Conservation (phyloP, 176 grass and related monocot species). For the Bolboschoenus planiculmis region DNA sequence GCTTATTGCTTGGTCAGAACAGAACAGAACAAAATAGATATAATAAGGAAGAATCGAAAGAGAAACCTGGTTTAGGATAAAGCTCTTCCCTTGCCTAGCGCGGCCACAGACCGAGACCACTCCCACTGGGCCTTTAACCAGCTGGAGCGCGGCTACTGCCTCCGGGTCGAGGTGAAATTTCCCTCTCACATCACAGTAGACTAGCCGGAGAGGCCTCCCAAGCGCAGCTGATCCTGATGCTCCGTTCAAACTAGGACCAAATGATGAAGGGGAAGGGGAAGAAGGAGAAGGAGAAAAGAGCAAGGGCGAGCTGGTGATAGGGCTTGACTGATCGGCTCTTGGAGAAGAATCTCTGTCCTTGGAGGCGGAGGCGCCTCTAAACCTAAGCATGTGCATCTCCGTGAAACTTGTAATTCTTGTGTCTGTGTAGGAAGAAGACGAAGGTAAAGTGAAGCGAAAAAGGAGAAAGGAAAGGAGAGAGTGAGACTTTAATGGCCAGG, state of each 20-base stretch:
- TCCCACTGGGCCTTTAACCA: conserved; percentile 62
- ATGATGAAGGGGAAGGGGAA: conserved; percentile 13
- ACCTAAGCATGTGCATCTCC: conserved; percentile 67
- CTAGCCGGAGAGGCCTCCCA: conserved; percentile 50
- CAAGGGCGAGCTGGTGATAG: neutral
- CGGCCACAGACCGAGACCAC: conserved; percentile 72
- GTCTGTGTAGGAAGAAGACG: neutral
- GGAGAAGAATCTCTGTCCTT: conserved; percentile 27
- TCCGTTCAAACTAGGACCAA: neutral
- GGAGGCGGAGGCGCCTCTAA: conserved; percentile 46
- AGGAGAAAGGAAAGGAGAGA: conserved; percentile 11
- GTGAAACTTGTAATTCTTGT: neutral
- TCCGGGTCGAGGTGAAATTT: conserved; percentile 69
- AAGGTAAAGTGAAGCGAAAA: conserved; percentile 3
- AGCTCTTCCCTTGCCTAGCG: conserved; percentile 82
- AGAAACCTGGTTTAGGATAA: conserved; percentile 61
- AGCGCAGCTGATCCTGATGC: conserved; percentile 10
- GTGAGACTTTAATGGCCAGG: conserved; percentile 26
- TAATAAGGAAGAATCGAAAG: neutral
- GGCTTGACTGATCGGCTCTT: conserved; percentile 1
- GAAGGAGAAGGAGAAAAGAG: neutral
- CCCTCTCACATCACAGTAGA: conserved; percentile 62
- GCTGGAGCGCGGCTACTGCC: conserved; percentile 54
- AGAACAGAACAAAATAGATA: neutral
- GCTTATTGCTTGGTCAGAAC: neutral